Conservation (phyloP, 2,329 filamentous ascomycete genomes). For the Capronia epimyces region DNA sequence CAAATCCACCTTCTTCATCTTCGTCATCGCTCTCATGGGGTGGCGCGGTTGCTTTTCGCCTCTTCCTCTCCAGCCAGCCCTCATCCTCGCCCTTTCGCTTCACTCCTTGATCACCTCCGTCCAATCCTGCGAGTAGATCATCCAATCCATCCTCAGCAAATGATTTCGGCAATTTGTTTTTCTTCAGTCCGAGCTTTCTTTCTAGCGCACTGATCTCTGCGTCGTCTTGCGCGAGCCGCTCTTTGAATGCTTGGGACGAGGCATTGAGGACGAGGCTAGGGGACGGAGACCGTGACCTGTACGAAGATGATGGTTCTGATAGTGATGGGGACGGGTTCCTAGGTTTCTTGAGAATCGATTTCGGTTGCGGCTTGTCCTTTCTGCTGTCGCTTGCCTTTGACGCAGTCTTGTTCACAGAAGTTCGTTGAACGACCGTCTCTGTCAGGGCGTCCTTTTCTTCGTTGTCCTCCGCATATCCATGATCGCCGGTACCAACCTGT, state of each 20-base stretch:
- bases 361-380: conserved; percentile 30
- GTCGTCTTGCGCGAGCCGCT: conserved; percentile 71
- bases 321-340: conserved; percentile 11
- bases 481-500: conserved; percentile 21
- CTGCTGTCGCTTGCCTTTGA: conserved; percentile 18
- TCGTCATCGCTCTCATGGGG: conserved; percentile 28
- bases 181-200: conserved; percentile 75
- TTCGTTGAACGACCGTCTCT: background rate
- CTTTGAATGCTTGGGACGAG: conserved; percentile 45
- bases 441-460: conserved; percentile 21
- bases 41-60: conserved; percentile 27
- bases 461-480: conserved; percentile 32
- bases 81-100: conserved; percentile 58
- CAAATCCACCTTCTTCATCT: conserved; percentile 27
- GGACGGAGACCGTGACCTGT: conserved; percentile 22
- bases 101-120: conserved; percentile 45
- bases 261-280: conserved; percentile 27
- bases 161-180: conserved; percentile 65
- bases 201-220: conserved; percentile 83
- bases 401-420: background rate
- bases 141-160: conserved; percentile 81
- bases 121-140: conserved; percentile 66
- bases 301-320: conserved; percentile 11
- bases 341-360: conserved; percentile 37
- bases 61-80: conserved; percentile 49